A percentile compares a stretch with the other conserved stretches of the same genome.
Conservation (phyloP, 2,329 filamentous ascomycete species). For the Calycina marina region DNA sequence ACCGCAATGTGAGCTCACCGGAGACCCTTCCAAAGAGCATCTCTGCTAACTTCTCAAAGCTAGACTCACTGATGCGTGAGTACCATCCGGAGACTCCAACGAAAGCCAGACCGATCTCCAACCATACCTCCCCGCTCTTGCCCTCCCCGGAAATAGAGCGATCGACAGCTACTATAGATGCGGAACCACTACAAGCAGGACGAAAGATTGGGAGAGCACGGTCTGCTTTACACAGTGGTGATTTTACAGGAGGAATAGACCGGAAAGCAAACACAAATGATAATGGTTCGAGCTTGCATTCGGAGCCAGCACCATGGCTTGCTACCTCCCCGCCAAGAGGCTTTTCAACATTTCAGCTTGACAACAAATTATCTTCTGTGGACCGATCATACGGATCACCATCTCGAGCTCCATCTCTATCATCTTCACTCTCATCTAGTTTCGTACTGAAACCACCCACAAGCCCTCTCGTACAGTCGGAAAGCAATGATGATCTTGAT, state of each 20-base stretch:
- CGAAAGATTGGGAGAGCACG: slow-evolving; percentile 65
- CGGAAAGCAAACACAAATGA: not conserved
- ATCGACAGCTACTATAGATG: slow-evolving; percentile 23
- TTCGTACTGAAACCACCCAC: slow-evolving; percentile 82
- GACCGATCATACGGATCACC: slow-evolving; percentile 8
- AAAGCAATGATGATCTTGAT: slow-evolving; percentile 68
- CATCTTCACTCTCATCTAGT: slow-evolving; percentile 60
- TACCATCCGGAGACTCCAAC: slow-evolving; percentile 15
- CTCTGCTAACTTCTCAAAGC: slow-evolving; percentile 6
- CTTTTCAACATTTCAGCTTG: slow-evolving; percentile 32
- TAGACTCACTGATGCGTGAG: slow-evolving; percentile 18
- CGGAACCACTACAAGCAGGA: slow-evolving; percentile 35
- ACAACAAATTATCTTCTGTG: slow-evolving; percentile 18
- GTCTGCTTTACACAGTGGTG: slow-evolving; percentile 57
- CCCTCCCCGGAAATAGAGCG: slow-evolving; percentile 22
- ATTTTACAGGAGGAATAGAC: slow-evolving; percentile 39
- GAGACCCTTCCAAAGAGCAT: not conserved
- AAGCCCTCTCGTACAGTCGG: slow-evolving; percentile 78
- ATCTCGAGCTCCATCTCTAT: slow-evolving; percentile 38
- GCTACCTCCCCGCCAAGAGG: slow-evolving; percentile 41
- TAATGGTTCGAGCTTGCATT: slow-evolving; percentile 12
- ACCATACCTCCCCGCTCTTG: slow-evolving; percentile 20
- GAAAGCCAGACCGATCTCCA: slow-evolving; percentile 7
- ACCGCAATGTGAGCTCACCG: slow-evolving; percentile 38
- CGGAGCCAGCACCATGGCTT: slow-evolving; percentile 29